Evolutionary conservation across 2,329 filamentous ascomycete species (phyloP).

Genomic region (Cytospora leucostoma): DNA sequence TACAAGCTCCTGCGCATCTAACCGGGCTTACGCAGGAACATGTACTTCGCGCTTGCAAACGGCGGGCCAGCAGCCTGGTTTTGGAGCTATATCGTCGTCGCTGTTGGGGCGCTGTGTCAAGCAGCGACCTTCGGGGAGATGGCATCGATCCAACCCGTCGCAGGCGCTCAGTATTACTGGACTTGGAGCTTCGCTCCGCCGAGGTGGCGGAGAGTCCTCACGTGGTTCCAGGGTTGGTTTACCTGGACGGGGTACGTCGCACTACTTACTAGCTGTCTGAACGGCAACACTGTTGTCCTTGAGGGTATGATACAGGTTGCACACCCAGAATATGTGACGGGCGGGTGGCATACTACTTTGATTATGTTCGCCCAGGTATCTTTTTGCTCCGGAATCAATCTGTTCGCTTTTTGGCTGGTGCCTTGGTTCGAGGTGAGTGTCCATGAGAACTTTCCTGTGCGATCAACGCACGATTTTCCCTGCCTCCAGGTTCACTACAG

Average conservation of each 20-base stretch:
- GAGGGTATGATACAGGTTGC: constrained; percentile 22
- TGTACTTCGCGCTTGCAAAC: constrained; percentile 35
- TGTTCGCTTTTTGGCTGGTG: constrained; percentile 40
- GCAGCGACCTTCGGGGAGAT: constrained; percentile 42
- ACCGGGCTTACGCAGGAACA: constrained; percentile 17
- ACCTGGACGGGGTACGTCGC: constrained; percentile 45
- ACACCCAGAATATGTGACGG: background rate
- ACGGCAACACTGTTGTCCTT: constrained; percentile 29
- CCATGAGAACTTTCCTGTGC: background rate
- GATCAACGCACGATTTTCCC: background rate
- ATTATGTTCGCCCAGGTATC: constrained; percentile 39
- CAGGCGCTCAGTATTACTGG: constrained; percentile 47
- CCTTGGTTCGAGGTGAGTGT: constrained; percentile 39
- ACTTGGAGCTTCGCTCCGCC: constrained; percentile 32
- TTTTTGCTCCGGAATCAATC: constrained; percentile 34
- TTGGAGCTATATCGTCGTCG: constrained; percentile 36
- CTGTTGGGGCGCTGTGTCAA: constrained; percentile 35
- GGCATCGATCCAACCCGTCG: constrained; percentile 42
- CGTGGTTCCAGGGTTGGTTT: constrained; percentile 38
- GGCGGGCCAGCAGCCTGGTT: constrained; percentile 37
- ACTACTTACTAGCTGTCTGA: constrained; percentile 37
- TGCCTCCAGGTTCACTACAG: too few relatives aligned
- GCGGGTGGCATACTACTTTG: constrained; percentile 41
- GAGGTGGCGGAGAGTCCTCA: constrained; percentile 7
- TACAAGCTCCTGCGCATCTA: background rate